Percentiles rank a stretch among this genome's conserved stretches.
Evolutionary conservation across 164 flowering plant genomes (phyloP).

Genomic region (Macadamia tetraphylla): DNA sequence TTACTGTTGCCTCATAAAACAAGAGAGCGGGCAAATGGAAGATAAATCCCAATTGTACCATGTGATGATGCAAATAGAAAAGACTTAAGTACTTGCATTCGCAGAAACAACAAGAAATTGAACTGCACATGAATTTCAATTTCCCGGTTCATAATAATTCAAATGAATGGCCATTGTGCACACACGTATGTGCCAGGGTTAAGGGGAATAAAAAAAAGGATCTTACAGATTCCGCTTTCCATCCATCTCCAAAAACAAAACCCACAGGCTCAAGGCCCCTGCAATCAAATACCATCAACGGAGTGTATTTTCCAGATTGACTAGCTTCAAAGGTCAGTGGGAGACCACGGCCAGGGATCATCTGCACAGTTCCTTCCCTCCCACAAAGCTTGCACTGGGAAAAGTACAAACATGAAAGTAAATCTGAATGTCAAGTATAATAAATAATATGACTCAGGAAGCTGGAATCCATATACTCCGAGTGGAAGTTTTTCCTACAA

Average conservation of each 20-base stretch:
- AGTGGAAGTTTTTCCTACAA: no score
- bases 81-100: no score
- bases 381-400: constrained; percentile 81
- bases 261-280: constrained; percentile 77
- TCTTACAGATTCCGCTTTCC: constrained; percentile 82
- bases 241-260: constrained; percentile 53
- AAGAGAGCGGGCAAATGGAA: no score
- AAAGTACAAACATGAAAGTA: neutral
- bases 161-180: neutral
- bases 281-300: constrained; percentile 80
- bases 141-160: no score
- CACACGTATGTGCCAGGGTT: neutral
- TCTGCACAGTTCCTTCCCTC: constrained; percentile 66
- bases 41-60: no score
- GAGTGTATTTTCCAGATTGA: constrained; percentile 40
- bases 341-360: constrained; percentile 64
- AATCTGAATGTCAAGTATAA: neutral
- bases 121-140: no score
- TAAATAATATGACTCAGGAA: neutral
- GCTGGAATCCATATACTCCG: neutral
- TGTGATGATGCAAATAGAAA: no score
- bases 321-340: constrained; percentile 44
- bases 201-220: neutral
- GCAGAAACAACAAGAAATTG: no score
- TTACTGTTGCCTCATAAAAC: no score